A percentile compares a stretch with the other conserved stretches of the same genome.
These are phyloP conservation scores for Xenosphaeropsis pyriputrescens DNA, from an alignment of 2,329 filamentous ascomycete species.

Conservation along the genomic window DNA sequence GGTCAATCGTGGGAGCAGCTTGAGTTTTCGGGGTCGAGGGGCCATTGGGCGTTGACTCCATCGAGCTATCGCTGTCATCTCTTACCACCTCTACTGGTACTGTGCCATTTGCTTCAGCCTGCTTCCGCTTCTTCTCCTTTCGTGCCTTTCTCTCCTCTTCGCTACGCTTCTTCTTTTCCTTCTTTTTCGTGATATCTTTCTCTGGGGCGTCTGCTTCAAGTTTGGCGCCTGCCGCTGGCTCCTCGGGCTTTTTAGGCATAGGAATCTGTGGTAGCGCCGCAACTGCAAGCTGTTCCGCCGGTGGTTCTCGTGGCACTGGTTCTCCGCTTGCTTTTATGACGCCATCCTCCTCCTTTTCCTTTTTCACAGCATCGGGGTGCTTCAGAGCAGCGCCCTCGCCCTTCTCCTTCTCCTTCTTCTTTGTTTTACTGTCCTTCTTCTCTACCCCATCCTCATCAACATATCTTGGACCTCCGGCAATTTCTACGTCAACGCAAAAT, in stretches of 20 bases:
- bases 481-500: constrained; percentile 95
- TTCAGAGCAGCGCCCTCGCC: constrained; percentile 65
- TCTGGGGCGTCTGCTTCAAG: constrained; percentile 5
- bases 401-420: constrained; percentile 50
- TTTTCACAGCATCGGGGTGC: constrained; percentile 42
- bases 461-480: constrained; percentile 76
- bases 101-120: constrained; percentile 76
- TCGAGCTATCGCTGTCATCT: constrained; percentile 45
- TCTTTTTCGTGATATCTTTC: constrained; percentile 49
- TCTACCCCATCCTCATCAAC: constrained; percentile 40
- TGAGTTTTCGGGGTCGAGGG: constrained; percentile 33
- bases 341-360: constrained; percentile 35
- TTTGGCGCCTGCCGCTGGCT: constrained; percentile 6
- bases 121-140: constrained; percentile 74
- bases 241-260: constrained; percentile 9
- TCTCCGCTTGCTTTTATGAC: constrained; percentile 28
- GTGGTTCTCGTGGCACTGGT: constrained; percentile 21
- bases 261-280: constrained; percentile 2
- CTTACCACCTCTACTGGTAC: constrained; percentile 72
- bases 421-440: constrained; percentile 29
- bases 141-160: constrained; percentile 86
- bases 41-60: constrained; percentile 13
- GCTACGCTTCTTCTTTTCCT: constrained; percentile 91
- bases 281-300: constrained; percentile 14
- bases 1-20: constrained; percentile 71